Percentiles rank a stretch among this genome's conserved stretches.
phyloP scores from a whole-genome alignment of 2,329 filamentous ascomycete species.

The Colletotrichum siamense region DNA sequence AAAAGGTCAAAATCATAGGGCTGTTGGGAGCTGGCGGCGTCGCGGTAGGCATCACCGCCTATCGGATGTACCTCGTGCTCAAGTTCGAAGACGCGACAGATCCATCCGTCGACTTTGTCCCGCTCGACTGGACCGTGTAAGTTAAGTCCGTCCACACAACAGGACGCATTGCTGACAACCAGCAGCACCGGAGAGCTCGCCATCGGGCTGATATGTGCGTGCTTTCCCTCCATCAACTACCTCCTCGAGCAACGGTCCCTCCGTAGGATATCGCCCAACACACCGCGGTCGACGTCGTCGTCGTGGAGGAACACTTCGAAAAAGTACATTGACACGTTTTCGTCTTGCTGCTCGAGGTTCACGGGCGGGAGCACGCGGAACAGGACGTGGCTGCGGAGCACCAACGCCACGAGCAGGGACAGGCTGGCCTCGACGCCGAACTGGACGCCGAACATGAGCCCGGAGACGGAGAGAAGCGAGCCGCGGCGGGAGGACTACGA shows the following conservation, averaged over 20 bases:
- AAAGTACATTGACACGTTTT: neutral
- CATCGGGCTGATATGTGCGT: slow-evolving; percentile 24
- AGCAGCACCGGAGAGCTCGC: slow-evolving; percentile 21
- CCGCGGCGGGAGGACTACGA: slow-evolving; percentile 1
- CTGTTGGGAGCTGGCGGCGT: slow-evolving; percentile 35
- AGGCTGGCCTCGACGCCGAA: neutral
- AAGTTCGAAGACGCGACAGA: slow-evolving; percentile 27
- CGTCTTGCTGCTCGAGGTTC: neutral
- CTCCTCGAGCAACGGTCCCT: slow-evolving; percentile 12
- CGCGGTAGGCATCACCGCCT: slow-evolving; percentile 32
- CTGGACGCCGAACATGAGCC: neutral
- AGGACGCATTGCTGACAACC: neutral
- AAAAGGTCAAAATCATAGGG: slow-evolving; percentile 36
- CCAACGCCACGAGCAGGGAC: neutral
- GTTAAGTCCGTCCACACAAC: neutral
- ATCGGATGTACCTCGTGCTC: slow-evolving; percentile 27
- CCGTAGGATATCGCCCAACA: neutral
- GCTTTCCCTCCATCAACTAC: slow-evolving; percentile 24
- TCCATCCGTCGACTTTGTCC: slow-evolving; percentile 28
- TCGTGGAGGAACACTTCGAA: neutral
- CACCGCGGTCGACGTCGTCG: neutral
- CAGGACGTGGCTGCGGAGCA: neutral
- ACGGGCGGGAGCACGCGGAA: neutral
- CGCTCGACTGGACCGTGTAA: slow-evolving; percentile 19
- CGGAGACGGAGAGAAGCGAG: neutral